A percentile compares a stretch with the other conserved stretches of the same genome.
phyloP scores from a whole-genome alignment of 2,329 filamentous ascomycete species.

The Verticillium dahliae region DNA sequence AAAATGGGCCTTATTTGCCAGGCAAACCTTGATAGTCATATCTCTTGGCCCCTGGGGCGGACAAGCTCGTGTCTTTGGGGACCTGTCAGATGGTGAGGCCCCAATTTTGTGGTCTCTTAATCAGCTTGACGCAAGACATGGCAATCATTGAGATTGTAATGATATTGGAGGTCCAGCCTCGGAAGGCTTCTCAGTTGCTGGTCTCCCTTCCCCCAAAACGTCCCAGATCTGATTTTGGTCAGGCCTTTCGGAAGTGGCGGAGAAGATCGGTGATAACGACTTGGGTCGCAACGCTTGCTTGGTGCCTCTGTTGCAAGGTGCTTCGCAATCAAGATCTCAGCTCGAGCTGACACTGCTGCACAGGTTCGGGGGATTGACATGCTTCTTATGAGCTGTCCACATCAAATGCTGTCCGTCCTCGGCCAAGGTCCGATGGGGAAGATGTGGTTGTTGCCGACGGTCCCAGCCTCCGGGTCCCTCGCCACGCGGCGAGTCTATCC shows the following conservation, averaged over 20 bases:
- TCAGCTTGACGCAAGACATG: not conserved
- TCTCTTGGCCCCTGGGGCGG: not conserved
- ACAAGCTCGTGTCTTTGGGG: not conserved
- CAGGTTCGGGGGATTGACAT: not conserved
- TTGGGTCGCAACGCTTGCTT: not conserved
- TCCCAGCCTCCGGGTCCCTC: slow-evolving; percentile 1
- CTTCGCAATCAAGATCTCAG: not conserved
- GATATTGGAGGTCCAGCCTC: not conserved
- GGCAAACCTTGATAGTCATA: not conserved
- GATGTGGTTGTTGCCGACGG: not conserved
- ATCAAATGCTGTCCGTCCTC: not conserved
- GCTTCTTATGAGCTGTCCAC: not conserved
- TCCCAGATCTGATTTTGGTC: not conserved
- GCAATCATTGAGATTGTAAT: not conserved
- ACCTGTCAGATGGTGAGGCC: not conserved
- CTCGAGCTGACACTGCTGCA: not conserved
- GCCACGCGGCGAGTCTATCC: slow-evolving; percentile 1
- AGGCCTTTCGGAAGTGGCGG: not conserved
- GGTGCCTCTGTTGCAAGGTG: not conserved
- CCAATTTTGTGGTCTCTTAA: not conserved
- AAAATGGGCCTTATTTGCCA: not conserved
- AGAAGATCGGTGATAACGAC: not conserved
- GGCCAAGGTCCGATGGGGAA: not conserved
- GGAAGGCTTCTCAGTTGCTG: not conserved
- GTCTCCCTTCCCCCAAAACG: not conserved